These are phyloP conservation scores for Fusarium sp. DNA, from an alignment of 2,329 filamentous ascomycete species.

Conservation along the genomic window DNA sequence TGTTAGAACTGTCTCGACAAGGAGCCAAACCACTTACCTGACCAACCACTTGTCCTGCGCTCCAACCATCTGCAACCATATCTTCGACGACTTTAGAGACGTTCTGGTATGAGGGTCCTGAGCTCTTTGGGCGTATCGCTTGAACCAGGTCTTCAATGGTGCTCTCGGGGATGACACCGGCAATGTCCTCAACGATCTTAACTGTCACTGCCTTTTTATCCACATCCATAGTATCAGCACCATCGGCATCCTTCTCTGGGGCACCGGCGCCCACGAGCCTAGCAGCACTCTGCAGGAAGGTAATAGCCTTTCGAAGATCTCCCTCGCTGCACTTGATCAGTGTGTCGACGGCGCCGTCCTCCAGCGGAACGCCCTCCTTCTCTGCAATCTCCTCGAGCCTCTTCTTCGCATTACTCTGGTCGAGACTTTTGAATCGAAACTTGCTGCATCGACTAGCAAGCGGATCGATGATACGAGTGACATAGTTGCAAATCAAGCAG, in stretches of 20 bases:
- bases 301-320: constrained; percentile 95
- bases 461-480: constrained; percentile 97
- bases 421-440: constrained; percentile 96
- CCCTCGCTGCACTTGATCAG: constrained; percentile 91
- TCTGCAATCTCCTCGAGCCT: constrained; percentile 86
- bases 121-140: constrained; percentile 79
- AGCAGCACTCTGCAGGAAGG: constrained; percentile 94
- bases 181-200: constrained; percentile 90
- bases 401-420: constrained; percentile 84
- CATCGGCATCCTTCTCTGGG: constrained; percentile 60
- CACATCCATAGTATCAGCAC: constrained; percentile 72
- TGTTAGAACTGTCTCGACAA: constrained; percentile 12
- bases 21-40: constrained; percentile 67
- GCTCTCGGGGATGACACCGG: constrained; percentile 85
- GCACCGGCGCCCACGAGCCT: constrained; percentile 79
- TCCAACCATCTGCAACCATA: constrained; percentile 97
- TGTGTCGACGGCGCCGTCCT: constrained; percentile 83
- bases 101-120: constrained; percentile 74
- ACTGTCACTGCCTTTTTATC: constrained; percentile 76
- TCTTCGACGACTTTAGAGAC: constrained; percentile 87
- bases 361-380: constrained; percentile 80
- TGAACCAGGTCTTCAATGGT: constrained; percentile 78
- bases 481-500: constrained; percentile 98
- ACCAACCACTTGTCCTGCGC: constrained; percentile 85
- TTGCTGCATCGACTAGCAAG: constrained; percentile 94